Conservation (phyloP, 2,329 filamentous ascomycete genomes). For the Tolypocladium amazonense region DNA sequence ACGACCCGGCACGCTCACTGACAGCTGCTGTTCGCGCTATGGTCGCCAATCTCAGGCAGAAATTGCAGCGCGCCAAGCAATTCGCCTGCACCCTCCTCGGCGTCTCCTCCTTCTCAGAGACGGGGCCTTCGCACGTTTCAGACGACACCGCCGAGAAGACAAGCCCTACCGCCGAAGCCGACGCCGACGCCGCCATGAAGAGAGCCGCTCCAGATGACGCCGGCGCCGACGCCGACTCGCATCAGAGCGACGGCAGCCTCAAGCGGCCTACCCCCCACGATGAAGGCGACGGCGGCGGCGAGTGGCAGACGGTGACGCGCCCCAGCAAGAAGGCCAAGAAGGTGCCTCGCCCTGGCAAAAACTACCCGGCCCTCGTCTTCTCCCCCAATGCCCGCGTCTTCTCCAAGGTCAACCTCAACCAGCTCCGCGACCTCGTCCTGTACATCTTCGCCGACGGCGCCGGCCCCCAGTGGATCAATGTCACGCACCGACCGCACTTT, state of each 20-base stretch:
- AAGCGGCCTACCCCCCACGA: conserved; percentile 40
- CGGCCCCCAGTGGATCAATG: conserved; percentile 54
- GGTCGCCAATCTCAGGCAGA: conserved; percentile 7
- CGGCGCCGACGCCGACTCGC: conserved; percentile 8
- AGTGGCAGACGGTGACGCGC: conserved; percentile 46
- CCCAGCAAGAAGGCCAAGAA: conserved; percentile 51
- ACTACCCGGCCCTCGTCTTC: conserved; percentile 51
- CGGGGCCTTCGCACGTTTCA: too few species aligned
- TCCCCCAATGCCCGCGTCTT: conserved; percentile 47
- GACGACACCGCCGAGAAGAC: not conserved
- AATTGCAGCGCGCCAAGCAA: conserved; percentile 8
- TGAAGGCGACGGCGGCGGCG: conserved; percentile 24
- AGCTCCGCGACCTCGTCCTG: conserved; percentile 52
- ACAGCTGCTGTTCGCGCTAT: conserved; percentile 1
- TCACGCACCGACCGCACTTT: conserved; percentile 52
- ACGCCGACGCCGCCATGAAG: conserved; percentile 5
- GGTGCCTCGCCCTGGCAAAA: conserved; percentile 41
- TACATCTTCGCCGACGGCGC: conserved; percentile 58
- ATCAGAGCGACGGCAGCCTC: conserved; percentile 27
- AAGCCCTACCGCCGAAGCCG: not conserved
- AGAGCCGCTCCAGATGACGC: conserved; percentile 3
- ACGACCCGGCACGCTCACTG: not conserved
- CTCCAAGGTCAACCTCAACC: conserved; percentile 50
- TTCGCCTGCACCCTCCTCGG: conserved; percentile 7
- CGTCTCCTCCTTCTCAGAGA: conserved; percentile 1